phyloP scores from a whole-genome alignment of 2,329 filamentous ascomycete genomes.

The Stagonosporopsis vannaccii region DNA sequence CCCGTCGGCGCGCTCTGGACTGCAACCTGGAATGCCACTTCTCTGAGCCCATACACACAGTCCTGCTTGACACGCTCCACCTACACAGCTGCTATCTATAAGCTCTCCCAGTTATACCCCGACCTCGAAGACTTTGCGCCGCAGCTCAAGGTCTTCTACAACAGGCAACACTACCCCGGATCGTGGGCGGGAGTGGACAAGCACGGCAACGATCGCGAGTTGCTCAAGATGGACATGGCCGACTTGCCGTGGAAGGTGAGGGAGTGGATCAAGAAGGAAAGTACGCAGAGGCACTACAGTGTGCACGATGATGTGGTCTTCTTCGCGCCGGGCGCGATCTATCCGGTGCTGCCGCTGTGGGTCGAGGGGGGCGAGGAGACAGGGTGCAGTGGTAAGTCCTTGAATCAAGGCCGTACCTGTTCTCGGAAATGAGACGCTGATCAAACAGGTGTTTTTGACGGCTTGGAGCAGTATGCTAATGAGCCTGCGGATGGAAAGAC shows the following conservation, averaged over 20 bases:
- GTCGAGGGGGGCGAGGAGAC: constrained; percentile 52
- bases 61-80: constrained; percentile 28
- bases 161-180: constrained; percentile 55
- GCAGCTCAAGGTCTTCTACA: constrained; percentile 48
- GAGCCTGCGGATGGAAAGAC: constrained; percentile 41
- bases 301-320: constrained; percentile 56
- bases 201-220: constrained; percentile 59
- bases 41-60: constrained; percentile 32
- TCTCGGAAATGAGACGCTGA: constrained; percentile 17
- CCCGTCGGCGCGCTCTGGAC: constrained; percentile 44
- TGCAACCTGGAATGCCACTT: constrained; percentile 34
- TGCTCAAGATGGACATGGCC: constrained; percentile 58
- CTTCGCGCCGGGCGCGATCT: constrained; percentile 62
- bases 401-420: too few species aligned
- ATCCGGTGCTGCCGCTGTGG: constrained; percentile 60
- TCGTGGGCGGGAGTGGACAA: constrained; percentile 61
- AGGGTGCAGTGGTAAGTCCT: constrained; percentile 51
- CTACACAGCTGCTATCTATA: constrained; percentile 40
- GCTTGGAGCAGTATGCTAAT: constrained; percentile 41
- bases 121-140: constrained; percentile 40
- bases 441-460: constrained; percentile 37
- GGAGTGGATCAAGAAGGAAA: constrained; percentile 59
- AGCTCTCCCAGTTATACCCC: constrained; percentile 43
- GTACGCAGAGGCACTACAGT: constrained; percentile 50
- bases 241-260: constrained; percentile 52